Conservation (phyloP, 2,329 filamentous ascomycete genomes). For the Penicillium fuscoglaucum region DNA sequence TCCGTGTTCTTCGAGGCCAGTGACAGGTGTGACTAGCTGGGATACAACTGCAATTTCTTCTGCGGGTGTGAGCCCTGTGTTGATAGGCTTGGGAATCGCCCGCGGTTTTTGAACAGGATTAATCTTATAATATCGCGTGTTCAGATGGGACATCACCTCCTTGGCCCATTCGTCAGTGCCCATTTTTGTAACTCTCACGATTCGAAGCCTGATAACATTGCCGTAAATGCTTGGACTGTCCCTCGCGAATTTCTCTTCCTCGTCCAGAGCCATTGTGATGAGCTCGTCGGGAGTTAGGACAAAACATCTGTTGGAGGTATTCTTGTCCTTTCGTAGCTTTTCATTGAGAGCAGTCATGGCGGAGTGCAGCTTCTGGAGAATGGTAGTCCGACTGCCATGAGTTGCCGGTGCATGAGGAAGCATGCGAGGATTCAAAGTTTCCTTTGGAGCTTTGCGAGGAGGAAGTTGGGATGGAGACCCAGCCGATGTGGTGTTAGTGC, state of each 20-base stretch:
- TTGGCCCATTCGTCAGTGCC: conserved; percentile 68
- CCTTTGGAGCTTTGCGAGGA: conserved; percentile 39
- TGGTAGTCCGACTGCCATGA: conserved; percentile 43
- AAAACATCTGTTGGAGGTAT: conserved; percentile 34
- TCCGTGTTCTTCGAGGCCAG: conserved; percentile 65
- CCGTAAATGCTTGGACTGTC: conserved; percentile 71
- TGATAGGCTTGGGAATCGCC: conserved; percentile 54
- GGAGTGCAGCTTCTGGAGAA: conserved; percentile 47
- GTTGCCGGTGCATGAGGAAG: conserved; percentile 45
- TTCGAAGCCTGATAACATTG: conserved; percentile 79
- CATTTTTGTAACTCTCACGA: conserved; percentile 77
- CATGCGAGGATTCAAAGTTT: conserved; percentile 49
- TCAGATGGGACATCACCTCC: conserved; percentile 53
- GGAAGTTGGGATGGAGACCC: conserved; percentile 15
- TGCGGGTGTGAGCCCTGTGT: conserved; percentile 66
- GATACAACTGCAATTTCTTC: conserved; percentile 69
- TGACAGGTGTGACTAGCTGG: conserved; percentile 64
- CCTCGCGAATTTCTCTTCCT: conserved; percentile 73
- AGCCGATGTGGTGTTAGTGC: neutral
- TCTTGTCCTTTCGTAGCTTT: conserved; percentile 35
- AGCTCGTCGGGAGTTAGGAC: conserved; percentile 47
- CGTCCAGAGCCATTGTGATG: conserved; percentile 51
- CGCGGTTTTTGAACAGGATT: conserved; percentile 32
- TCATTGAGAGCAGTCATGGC: conserved; percentile 46
- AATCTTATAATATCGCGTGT: conserved; percentile 39